These are phyloP conservation scores for Allantophomopsis lycopodina DNA, from an alignment of 2,329 filamentous ascomycete species.

Conservation along the genomic window DNA sequence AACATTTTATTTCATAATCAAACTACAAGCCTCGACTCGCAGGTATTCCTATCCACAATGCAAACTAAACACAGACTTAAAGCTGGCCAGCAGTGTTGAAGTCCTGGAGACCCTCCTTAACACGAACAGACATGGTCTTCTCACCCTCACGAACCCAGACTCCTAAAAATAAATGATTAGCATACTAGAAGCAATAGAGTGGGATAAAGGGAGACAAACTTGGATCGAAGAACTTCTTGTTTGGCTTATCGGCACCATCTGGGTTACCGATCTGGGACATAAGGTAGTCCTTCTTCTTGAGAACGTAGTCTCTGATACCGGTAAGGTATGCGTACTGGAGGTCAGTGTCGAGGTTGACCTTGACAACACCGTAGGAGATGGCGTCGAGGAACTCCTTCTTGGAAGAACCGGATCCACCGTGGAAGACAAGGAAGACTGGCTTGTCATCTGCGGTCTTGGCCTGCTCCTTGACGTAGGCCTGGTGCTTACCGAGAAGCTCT, in stretches of 20 bases:
- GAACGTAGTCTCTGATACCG: constrained; percentile 89
- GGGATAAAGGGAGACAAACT: constrained; percentile 7
- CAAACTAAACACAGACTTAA: constrained; percentile 29
- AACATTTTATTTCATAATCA: too few relatives aligned
- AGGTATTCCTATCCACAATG: too few relatives aligned
- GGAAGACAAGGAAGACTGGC: constrained; percentile 99
- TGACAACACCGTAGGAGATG: constrained; percentile 89
- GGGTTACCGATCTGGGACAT: constrained; percentile 82
- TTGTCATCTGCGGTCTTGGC: constrained; percentile 59
- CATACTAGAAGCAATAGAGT: constrained; percentile 1
- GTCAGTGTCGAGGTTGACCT: constrained; percentile 99
- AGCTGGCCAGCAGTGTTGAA: constrained; percentile 77
- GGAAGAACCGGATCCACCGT: constrained; percentile 85
- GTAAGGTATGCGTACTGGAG: constrained; percentile 88
- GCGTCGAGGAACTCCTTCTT: constrained; percentile 85
- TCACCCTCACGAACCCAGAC: constrained; percentile 96
- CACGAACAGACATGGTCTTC: constrained; percentile 84
- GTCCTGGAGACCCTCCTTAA: constrained; percentile 71
- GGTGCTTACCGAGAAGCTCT: constrained; percentile 93
- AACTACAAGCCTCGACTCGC: too few relatives aligned
- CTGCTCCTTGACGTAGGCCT: constrained; percentile 78
- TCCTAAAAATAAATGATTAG: constrained; percentile 43
- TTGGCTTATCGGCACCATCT: constrained; percentile 91
- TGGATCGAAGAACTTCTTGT: constrained; percentile 85
- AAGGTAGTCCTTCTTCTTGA: constrained; percentile 93